phyloP scores from a whole-genome alignment of 352 stramenopile species.

The Saprolegnia diclina region DNA sequence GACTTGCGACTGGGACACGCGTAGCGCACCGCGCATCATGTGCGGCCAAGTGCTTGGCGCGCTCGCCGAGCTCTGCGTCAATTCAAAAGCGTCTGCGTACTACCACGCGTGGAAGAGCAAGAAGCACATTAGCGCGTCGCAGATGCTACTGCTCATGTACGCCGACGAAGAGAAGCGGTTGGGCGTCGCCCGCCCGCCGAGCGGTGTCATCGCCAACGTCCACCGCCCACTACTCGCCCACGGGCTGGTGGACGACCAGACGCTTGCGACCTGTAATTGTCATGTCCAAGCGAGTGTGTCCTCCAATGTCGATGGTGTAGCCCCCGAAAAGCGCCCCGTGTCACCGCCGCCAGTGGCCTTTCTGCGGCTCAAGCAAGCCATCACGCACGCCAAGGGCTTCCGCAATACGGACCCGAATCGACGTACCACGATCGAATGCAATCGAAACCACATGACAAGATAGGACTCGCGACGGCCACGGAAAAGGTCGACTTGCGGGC shows the following conservation, averaged over 20 bases:
- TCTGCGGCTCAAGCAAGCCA: constrained; percentile 58
- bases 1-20: neutral
- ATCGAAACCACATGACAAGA: too few species aligned
- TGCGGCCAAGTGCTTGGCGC: constrained; percentile 56
- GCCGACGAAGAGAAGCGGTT: constrained; percentile 43
- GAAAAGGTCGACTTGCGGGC: constrained; percentile 46
- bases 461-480: constrained; percentile 10
- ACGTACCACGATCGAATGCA: neutral
- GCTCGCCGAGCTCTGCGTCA: constrained; percentile 61
- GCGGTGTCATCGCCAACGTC: constrained; percentile 13
- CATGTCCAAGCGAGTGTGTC: too few species aligned
- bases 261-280: neutral
- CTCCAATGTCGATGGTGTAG: neutral
- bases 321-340: constrained; percentile 36
- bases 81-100: constrained; percentile 61
- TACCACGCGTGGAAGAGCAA: constrained; percentile 52
- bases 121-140: constrained; percentile 45
- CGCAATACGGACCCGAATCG: constrained; percentile 6
- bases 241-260: neutral
- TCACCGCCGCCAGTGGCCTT: constrained; percentile 41
- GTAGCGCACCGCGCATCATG: constrained; percentile 42
- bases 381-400: constrained; percentile 28
- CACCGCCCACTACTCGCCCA: neutral
- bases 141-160: constrained; percentile 67
- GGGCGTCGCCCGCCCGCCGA: constrained; percentile 32